phyloP scores from a whole-genome alignment of 768 basidiomycete genomes.

The Daedalea quercina region DNA sequence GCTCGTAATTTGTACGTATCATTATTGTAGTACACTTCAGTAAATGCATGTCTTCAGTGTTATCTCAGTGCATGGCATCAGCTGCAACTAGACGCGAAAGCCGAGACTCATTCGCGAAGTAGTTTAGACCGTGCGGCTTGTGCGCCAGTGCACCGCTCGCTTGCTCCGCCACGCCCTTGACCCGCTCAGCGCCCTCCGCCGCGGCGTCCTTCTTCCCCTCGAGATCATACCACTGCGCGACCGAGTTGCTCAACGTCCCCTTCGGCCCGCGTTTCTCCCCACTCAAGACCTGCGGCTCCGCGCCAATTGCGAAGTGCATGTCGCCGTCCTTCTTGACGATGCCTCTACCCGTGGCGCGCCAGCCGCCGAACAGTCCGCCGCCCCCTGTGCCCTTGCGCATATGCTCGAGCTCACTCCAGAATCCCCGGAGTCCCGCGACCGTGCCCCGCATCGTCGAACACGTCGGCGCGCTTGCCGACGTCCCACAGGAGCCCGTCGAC shows the following conservation, averaged over 20 bases:
- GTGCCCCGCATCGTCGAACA: slow-evolving; percentile 62
- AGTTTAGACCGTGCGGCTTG: background rate
- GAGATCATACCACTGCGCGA: slow-evolving; percentile 25
- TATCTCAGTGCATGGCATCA: too few species aligned
- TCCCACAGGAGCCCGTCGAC: slow-evolving; percentile 55
- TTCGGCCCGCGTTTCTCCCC: slow-evolving; percentile 64
- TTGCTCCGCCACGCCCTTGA: too few species aligned
- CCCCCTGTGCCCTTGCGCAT: slow-evolving; percentile 27
- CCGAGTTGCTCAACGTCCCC: slow-evolving; percentile 41
- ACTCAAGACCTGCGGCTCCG: slow-evolving; percentile 65
- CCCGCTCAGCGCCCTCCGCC: too few species aligned
- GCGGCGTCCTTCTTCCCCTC: slow-evolving; percentile 6
- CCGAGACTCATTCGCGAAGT: too few species aligned
- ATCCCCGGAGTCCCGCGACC: slow-evolving; percentile 43
- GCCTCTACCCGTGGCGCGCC: slow-evolving; percentile 57
- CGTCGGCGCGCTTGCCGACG: slow-evolving; percentile 45
- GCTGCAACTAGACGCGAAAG: too few species aligned
- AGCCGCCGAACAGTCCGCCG: slow-evolving; percentile 33
- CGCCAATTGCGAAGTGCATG: slow-evolving; percentile 55
- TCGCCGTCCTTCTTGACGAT: slow-evolving; percentile 46
- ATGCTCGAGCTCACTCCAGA: slow-evolving; percentile 66
- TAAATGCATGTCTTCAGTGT: too few species aligned
- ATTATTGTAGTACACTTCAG: too few species aligned
- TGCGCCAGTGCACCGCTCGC: too few species aligned
- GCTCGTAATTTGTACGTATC: too few species aligned